Evolutionary conservation across 352 stramenopile species (phyloP).

Genomic region (Phytopythium delawarense): DNA sequence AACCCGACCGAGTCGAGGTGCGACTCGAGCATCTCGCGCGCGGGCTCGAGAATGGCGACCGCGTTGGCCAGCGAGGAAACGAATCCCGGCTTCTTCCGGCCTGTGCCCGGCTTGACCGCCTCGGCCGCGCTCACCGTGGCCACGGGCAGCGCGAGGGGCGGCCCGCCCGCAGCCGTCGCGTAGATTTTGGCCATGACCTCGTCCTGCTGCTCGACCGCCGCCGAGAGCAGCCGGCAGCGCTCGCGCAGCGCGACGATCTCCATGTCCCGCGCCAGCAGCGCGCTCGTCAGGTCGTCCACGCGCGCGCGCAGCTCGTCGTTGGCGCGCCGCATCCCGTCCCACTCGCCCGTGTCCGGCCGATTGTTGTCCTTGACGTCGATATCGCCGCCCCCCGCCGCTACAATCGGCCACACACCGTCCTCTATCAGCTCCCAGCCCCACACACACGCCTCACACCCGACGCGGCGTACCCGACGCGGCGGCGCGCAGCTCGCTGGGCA

Average conservation of each 20-base stretch:
- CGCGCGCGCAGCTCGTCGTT: conserved; percentile 50
- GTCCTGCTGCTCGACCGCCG: conserved; percentile 71
- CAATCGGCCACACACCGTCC: no score
- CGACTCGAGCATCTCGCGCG: conserved; percentile 36
- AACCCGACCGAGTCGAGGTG: conserved; percentile 54
- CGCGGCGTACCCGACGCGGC: not conserved
- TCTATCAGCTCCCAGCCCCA: no score
- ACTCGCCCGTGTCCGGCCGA: conserved; percentile 13
- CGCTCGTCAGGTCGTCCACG: conserved; percentile 61
- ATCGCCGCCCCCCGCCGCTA: no score
- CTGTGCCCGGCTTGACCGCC: not conserved
- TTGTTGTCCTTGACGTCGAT: conserved; percentile 4
- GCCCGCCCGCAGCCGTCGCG: conserved; percentile 19
- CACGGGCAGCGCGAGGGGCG: conserved; percentile 2
- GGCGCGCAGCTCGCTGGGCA: conserved; percentile 1
- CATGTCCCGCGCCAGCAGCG: conserved; percentile 68
- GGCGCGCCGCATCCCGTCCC: conserved; percentile 24
- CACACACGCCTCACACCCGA: no score
- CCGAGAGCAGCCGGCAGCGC: conserved; percentile 54
- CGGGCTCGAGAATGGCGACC: conserved; percentile 28
- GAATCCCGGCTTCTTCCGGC: conserved; percentile 6
- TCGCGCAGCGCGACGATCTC: conserved; percentile 64
- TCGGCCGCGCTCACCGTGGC: conserved; percentile 8
- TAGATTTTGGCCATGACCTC: conserved; percentile 80
- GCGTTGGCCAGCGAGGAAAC: conserved; percentile 2